Conservation (phyloP, 2,329 filamentous ascomycete genomes). For the Stagonosporopsis cucurbitacearum region DNA sequence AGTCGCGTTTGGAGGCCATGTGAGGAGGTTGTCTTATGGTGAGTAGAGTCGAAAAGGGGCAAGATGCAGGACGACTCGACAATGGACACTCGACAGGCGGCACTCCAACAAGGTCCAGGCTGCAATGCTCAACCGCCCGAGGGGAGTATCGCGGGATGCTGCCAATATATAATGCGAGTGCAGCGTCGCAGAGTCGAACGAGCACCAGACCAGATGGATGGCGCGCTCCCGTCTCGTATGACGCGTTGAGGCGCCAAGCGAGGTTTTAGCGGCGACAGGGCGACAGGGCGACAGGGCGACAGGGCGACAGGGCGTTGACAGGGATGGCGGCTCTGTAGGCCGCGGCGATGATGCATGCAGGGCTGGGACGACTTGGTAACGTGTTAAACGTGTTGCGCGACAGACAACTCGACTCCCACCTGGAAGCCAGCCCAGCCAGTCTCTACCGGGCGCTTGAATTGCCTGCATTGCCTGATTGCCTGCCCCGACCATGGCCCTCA, state of each 20-base stretch:
- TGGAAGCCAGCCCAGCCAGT: neutral
- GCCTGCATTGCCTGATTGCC: too few relatives aligned
- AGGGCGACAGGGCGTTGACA: too few relatives aligned
- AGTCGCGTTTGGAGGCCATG: slow-evolving; percentile 41
- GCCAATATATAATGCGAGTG: neutral
- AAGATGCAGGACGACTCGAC: neutral
- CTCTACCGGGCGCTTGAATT: slow-evolving; percentile 4
- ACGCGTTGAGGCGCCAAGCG: slow-evolving; percentile 28
- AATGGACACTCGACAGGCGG: neutral
- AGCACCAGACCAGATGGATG: slow-evolving; percentile 25
- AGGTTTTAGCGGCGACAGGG: neutral
- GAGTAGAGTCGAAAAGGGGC: neutral
- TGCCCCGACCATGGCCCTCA: slow-evolving; percentile 36
- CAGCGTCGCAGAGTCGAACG: slow-evolving; percentile 23
- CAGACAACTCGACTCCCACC: too few relatives aligned
- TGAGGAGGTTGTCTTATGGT: too few relatives aligned
- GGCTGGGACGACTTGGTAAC: slow-evolving; percentile 23
- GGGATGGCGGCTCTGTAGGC: slow-evolving; percentile 2
- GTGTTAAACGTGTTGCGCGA: slow-evolving; percentile 22
- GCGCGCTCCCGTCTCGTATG: slow-evolving; percentile 31
- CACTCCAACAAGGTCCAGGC: neutral
- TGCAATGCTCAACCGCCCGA: too few relatives aligned
- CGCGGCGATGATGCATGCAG: neutral
- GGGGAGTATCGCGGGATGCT: neutral
- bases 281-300: too few relatives aligned